Percentiles rank a stretch among this genome's conserved stretches.
Evolutionary conservation across 148 eudicot genomes (phyloP).

Genomic region (Cornus florida): DNA sequence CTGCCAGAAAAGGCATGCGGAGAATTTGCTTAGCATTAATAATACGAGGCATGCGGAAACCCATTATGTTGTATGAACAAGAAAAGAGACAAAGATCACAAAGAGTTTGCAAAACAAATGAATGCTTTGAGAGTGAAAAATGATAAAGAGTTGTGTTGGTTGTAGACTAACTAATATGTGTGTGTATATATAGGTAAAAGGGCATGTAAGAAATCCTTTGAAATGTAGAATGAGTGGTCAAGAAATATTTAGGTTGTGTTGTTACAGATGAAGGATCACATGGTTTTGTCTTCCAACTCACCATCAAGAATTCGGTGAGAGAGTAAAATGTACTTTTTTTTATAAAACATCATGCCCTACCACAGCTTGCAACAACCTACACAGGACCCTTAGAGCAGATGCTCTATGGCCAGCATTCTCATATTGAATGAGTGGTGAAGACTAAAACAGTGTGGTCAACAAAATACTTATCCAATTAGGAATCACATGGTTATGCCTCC

Average conservation of each 20-base stretch:
- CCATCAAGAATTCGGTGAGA: background rate
- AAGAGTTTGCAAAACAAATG: background rate
- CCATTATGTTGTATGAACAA: background rate
- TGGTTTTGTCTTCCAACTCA: background rate
- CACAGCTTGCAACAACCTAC: slow-evolving; percentile 2
- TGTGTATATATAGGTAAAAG: background rate
- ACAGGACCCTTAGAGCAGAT: background rate
- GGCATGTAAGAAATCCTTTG: background rate
- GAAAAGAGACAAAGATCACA: background rate
- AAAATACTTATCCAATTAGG: too few species aligned
- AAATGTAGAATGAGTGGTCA: background rate
- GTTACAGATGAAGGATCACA: background rate
- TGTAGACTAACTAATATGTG: background rate
- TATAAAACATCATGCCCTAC: slow-evolving; percentile 7
- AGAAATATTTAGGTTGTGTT: background rate
- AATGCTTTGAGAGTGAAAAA: background rate
- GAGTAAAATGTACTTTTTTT: background rate
- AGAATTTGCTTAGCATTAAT: slow-evolving; percentile 19
- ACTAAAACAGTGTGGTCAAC: too few species aligned
- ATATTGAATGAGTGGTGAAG: too few species aligned
- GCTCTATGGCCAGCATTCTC: background rate
- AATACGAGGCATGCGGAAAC: background rate
- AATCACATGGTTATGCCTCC: too few species aligned
- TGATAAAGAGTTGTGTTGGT: background rate
- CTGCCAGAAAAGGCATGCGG: background rate